These are phyloP conservation scores for Aquilaria sinensis DNA, from an alignment of 345 rosid genomes.

Conservation along the genomic window DNA sequence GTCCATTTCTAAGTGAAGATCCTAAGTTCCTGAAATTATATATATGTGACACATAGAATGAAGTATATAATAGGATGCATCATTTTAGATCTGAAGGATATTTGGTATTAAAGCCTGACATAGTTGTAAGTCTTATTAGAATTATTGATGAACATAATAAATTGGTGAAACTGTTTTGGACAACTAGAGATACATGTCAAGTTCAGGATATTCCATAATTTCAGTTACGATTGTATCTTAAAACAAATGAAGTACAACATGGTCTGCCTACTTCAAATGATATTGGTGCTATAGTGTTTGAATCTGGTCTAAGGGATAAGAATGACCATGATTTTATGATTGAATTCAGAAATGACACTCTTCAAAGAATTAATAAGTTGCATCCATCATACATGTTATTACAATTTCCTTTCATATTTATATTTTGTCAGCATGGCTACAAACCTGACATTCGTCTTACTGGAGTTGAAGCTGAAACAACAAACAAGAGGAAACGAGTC, in stretches of 20 bases:
- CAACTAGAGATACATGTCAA: background rate
- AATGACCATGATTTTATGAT: background rate
- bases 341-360: background rate
- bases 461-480: background rate
- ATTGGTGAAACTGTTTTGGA: too few species aligned
- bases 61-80: background rate
- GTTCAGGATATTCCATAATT: background rate
- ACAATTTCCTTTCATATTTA: slow-evolving; percentile 6
- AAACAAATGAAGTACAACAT: background rate
- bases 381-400: slow-evolving; percentile 9
- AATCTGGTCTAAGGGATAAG: background rate
- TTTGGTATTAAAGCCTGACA: background rate
- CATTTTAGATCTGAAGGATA: background rate
- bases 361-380: background rate
- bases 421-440: slow-evolving; percentile 7
- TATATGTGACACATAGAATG: background rate
- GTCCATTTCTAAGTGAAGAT: background rate
- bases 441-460: background rate
- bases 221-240: background rate
- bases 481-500: background rate
- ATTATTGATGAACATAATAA: background rate
- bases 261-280: background rate
- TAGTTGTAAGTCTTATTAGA: background rate
- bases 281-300: slow-evolving; percentile 1
- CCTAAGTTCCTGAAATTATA: slow-evolving; percentile 1